These are phyloP conservation scores for Solanum virginianum DNA, from an alignment of 257 asterid genomes.

Conservation along the genomic window DNA sequence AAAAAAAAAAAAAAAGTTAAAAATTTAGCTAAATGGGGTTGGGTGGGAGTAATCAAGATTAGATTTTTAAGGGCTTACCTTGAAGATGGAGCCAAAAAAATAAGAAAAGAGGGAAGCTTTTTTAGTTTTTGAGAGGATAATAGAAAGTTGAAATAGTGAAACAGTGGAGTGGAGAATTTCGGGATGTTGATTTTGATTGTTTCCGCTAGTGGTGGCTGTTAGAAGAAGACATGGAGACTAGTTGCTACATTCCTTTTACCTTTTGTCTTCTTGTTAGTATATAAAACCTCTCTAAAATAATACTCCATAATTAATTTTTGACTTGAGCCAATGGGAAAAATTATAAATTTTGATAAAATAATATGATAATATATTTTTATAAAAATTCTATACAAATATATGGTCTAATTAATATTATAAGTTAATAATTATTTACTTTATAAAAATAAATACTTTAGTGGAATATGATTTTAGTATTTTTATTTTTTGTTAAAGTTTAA, in stretches of 20 bases:
- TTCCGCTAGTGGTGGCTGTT: neutral
- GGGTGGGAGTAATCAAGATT: neutral
- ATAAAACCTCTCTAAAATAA: too few relatives aligned
- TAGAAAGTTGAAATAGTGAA: neutral
- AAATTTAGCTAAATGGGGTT: neutral
- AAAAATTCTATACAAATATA: too few relatives aligned
- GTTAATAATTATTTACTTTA: too few relatives aligned
- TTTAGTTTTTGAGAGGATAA: neutral
- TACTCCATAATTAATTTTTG: too few relatives aligned
- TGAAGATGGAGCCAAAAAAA: neutral
- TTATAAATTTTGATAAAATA: too few relatives aligned
- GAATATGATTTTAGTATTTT: too few relatives aligned
- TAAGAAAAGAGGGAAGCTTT: neutral
- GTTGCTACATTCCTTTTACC: neutral
- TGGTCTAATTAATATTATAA: too few relatives aligned
- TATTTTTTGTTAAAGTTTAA: too few relatives aligned
- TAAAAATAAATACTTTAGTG: too few relatives aligned
- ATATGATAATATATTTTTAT: too few relatives aligned
- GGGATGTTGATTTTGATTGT: neutral
- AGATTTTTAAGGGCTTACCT: neutral
- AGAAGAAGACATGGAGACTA: neutral
- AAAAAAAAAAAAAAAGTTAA: neutral
- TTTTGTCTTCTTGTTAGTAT: neutral
- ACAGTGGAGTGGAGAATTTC: constrained; percentile 4
- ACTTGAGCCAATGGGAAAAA: too few relatives aligned